Percentiles rank a stretch among this genome's conserved stretches.
Evolutionary conservation across 1,139 yeast genomes (phyloP).

Genomic region (Pichia cactophila): DNA sequence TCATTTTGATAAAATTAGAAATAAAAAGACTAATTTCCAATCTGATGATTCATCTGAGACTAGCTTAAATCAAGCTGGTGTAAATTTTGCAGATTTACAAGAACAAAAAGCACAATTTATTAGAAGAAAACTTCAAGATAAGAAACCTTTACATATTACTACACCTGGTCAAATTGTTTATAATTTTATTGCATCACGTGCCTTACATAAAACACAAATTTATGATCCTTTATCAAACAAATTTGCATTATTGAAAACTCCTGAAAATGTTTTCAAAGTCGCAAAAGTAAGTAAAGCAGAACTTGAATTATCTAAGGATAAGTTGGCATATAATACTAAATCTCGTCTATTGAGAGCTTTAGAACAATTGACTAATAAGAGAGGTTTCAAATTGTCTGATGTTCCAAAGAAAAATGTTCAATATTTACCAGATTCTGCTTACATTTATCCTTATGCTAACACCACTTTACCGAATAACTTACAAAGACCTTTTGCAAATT

Average conservation of each 20-base stretch:
- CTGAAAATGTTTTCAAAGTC: conserved; percentile 1
- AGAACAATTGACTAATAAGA: conserved; percentile 18
- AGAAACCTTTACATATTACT: neutral
- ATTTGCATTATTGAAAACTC: conserved; percentile 4
- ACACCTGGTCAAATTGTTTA: conserved; percentile 1
- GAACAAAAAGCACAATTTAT: conserved; percentile 12
- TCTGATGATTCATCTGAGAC: neutral
- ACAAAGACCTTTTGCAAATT: conserved; percentile 12
- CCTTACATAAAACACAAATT: conserved; percentile 2
- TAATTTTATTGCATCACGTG: conserved; percentile 11
- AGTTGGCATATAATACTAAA: conserved; percentile 20
- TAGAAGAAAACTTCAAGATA: conserved; percentile 10
- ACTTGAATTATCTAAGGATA: conserved; percentile 21
- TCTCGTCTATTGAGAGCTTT: conserved; percentile 25
- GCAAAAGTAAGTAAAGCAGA: conserved; percentile 13
- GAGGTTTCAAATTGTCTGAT: conserved; percentile 20
- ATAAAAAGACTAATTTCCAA: neutral
- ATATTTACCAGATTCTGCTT: conserved; percentile 14
- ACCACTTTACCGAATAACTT: conserved; percentile 18
- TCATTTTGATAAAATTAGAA: conserved; percentile 14
- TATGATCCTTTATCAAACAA: conserved; percentile 4
- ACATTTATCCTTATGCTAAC: conserved; percentile 22
- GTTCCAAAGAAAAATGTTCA: conserved; percentile 9
- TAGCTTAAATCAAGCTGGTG: conserved; percentile 11
- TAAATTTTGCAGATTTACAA: conserved; percentile 11